These are phyloP conservation scores for Sporobolomyces roseus DNA, from an alignment of 768 basidiomycete species.

Conservation along the genomic window DNA sequence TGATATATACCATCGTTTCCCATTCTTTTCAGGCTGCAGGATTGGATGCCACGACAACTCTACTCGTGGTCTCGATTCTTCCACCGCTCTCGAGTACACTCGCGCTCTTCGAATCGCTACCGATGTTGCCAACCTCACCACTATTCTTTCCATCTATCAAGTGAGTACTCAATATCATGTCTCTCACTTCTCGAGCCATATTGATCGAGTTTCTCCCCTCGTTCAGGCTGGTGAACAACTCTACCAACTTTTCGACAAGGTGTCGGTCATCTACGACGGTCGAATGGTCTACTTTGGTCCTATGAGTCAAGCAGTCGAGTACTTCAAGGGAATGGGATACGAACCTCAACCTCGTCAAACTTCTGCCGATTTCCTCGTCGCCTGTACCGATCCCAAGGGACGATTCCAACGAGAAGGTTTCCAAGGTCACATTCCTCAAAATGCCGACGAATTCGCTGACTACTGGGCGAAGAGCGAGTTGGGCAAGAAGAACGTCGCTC, in stretches of 20 bases:
- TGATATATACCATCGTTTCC: not conserved
- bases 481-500: conserved; percentile 45
- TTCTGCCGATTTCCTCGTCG: conserved; percentile 50
- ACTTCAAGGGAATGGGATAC: conserved; percentile 64
- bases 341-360: conserved; percentile 51
- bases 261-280: conserved; percentile 71
- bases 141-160: conserved; percentile 54
- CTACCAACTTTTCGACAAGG: conserved; percentile 69
- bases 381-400: conserved; percentile 68
- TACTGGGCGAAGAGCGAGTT: conserved; percentile 52
- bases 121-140: conserved; percentile 59
- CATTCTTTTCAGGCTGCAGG: conserved; percentile 4
- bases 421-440: conserved; percentile 52
- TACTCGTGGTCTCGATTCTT: conserved; percentile 69
- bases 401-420: conserved; percentile 45
- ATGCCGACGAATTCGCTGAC: conserved; percentile 52
- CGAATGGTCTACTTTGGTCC: conserved; percentile 71
- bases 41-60: conserved; percentile 58
- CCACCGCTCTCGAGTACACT: conserved; percentile 79
- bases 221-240: conserved; percentile 42
- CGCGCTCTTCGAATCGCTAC: conserved; percentile 75
- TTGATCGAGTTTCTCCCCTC: not conserved
- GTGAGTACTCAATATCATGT: conserved; percentile 9
- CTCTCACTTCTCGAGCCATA: not conserved
- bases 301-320: conserved; percentile 61